phyloP scores from a whole-genome alignment of 2,329 filamentous ascomycete genomes.

The Nigrospora osmanthi region DNA sequence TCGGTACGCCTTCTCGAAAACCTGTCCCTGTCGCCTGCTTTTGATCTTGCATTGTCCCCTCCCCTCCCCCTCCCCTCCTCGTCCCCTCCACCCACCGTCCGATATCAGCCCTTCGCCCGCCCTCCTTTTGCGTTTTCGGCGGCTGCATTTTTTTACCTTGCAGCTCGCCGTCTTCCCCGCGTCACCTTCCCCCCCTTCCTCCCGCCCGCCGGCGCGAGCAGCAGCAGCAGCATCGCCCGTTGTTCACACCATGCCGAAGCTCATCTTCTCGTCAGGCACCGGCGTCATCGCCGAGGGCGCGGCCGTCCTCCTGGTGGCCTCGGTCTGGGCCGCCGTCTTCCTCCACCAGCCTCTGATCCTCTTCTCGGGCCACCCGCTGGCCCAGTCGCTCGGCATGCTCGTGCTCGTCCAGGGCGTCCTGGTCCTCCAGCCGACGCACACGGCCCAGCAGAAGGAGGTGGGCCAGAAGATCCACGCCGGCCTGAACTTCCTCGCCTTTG shows the following conservation, averaged over 20 bases:
- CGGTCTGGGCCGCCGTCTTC: slow-evolving; percentile 75
- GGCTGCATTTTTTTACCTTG: neutral
- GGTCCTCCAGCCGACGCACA: slow-evolving; percentile 80
- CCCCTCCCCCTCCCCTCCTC: too few relatives aligned
- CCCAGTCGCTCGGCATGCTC: slow-evolving; percentile 59
- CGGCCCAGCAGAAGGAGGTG: slow-evolving; percentile 60
- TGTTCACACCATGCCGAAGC: slow-evolving; percentile 17
- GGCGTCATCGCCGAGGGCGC: slow-evolving; percentile 75
- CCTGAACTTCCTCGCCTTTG: slow-evolving; percentile 59
- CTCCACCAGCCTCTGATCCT: slow-evolving; percentile 58
- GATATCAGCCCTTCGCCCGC: neutral
- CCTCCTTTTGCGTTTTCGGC: neutral
- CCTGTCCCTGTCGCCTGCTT: neutral
- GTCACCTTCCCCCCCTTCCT: neutral
- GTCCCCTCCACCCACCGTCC: too few relatives aligned
- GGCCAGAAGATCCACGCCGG: slow-evolving; percentile 57
- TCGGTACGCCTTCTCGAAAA: slow-evolving; percentile 50
- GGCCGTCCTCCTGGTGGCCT: slow-evolving; percentile 62
- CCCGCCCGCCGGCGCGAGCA: neutral
- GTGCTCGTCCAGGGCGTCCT: slow-evolving; percentile 74
- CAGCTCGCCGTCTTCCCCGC: neutral
- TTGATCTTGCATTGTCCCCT: slow-evolving; percentile 1
- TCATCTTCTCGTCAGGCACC: slow-evolving; percentile 53
- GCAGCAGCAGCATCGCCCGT: neutral
- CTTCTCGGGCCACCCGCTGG: slow-evolving; percentile 82